Base-by-base conservation (phyloP, 1,284 basidiomycete species). In the Pholiota adiposa region DNA sequence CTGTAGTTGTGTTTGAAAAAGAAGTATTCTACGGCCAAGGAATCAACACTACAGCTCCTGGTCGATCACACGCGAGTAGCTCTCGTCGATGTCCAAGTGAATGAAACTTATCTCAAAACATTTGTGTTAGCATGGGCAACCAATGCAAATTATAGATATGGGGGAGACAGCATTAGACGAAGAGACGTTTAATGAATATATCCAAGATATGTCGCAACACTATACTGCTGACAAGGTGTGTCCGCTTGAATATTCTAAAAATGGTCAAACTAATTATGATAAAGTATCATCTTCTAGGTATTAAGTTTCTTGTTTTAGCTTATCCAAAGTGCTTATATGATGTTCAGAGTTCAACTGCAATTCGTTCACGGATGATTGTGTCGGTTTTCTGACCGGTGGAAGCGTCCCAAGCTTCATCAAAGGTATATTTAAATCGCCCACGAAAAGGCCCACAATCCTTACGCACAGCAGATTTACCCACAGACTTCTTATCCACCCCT, bases 21-120 rank as follows among this genome's bases (percentile, higher is more conserved):
- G 96, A 97, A 70, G 80, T 93, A 51, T 96, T 93, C 69, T 97
- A 95, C 71, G 95, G 95, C 1, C 92, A 89, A 68, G 96, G 95
- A 6, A 94, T 97, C 58, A 75, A 69, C 66, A 79, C 80, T 25
- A 83, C 86, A 0, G 63, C 65, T 4, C 94, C 94, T 0, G 93
- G 93, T 12, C 79, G 78, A 65, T 93, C 93, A 6, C 92, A 94
- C 78, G 92, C 92, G 70, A 60, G 87, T 78, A 51, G 48, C 19
- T 64, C 11, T n/a, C 31, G 33, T 44, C 27, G 7, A n/a, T 33
- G 12, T 19, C 23, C 19, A 4, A 18, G 8, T 23, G 23, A 29
- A n/a, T 16, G 36, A 57, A 8, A 23, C 21, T 29, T 21, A 41
- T 14, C 4, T 18, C 12, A 4, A 31, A 19, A 8, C 7, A 16